Base-by-base conservation (phyloP, 73 alveolate species). In the Blepharisma japonicum region DNA sequence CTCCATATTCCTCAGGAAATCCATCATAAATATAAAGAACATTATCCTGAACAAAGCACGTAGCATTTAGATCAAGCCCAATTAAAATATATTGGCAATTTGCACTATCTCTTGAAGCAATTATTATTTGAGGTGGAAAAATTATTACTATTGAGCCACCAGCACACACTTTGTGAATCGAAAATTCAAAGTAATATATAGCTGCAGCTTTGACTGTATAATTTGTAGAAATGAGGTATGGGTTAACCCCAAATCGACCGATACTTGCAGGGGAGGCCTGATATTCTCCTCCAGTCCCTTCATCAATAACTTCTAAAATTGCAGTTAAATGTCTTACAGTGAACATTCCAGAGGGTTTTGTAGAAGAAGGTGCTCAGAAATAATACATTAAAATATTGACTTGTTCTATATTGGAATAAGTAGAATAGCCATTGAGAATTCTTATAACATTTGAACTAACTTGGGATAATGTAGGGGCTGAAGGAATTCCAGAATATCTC, bases 281-380 rank as follows among this genome's bases (percentile, higher is more conserved):
- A n/a, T n/a, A n/a, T n/a, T n/a, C n/a, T n/a, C 72, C 72, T 56
- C 72, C 72, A 14, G 72, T 56, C 9, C 47, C 72, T 9, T 8
- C 18, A 56, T 56, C 72, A 14, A 56, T 56, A 7, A 21, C 18
- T 14, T 8, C 72, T 56, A 6, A 8, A 56, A 7, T 38, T 9
- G 72, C 9, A 21, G 72, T 56, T 7, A 56, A 21, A 20, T 8
- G 7, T 6, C 72, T 56, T 8, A 56, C 72, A 14, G 45, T 21
- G 45, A 56, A 56, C 7, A 38, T 14, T 14, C 72, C 45, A 7
- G 72, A 9, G 7, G 72, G 20, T 56, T 56, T 56, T 20, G 72
- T 56, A 56, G 45, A 7, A 7, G 72, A 56, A 14, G 72, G 72
- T 7, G 25, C 18, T 7, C 45, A 7, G 45, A 56, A 7, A 9